These are phyloP conservation scores for Gentiana macrophylla DNA, from an alignment of 257 asterid genomes.

Conservation along the genomic window DNA sequence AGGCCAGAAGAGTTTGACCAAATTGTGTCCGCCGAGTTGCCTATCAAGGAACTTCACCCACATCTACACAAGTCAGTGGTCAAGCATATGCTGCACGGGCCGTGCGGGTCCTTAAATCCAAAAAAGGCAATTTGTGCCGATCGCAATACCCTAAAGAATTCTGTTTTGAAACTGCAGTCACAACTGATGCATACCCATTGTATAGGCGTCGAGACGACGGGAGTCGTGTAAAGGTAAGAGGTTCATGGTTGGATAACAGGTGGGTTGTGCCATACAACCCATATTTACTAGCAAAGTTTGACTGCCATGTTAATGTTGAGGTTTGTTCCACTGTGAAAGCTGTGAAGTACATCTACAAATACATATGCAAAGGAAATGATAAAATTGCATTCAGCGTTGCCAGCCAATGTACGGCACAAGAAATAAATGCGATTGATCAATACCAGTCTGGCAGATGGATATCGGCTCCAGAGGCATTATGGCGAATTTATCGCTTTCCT, in stretches of 20 bases:
- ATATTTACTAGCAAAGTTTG: background rate
- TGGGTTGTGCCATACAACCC: conserved; percentile 1
- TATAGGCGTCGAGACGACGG: background rate
- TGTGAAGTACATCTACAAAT: conserved; percentile 2
- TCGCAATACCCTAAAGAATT: background rate
- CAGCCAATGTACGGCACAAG: too few relatives aligned
- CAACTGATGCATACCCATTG: background rate
- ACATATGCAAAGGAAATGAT: conserved; percentile 1
- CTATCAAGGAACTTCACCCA: background rate
- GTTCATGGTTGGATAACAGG: background rate
- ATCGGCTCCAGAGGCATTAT: background rate
- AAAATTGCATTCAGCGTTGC: background rate
- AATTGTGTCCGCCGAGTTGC: background rate
- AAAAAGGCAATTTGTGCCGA: background rate
- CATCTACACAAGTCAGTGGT: background rate
- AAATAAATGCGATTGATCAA: background rate
- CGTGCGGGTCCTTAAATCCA: background rate
- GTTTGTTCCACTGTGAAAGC: background rate
- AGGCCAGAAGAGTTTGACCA: background rate
- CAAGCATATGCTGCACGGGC: conserved; percentile 1
- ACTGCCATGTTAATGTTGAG: background rate
- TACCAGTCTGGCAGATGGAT: background rate
- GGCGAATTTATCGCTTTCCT: background rate
- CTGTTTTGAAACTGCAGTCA: background rate
- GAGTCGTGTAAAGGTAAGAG: background rate